These are phyloP conservation scores for Claviceps capensis DNA, from an alignment of 2,329 filamentous ascomycete genomes.

Conservation along the genomic window DNA sequence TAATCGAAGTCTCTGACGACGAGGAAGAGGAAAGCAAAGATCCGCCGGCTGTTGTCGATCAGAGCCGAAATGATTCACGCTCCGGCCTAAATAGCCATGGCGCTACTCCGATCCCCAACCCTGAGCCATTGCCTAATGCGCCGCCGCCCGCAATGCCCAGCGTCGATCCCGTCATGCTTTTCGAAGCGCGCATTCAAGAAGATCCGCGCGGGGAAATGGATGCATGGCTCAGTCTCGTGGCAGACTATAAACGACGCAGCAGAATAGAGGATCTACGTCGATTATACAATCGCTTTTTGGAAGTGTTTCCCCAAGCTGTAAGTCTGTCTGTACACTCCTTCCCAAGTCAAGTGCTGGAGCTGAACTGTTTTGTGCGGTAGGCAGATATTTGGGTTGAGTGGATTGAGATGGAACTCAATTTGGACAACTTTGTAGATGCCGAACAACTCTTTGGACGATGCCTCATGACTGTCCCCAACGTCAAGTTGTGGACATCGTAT, in stretches of 20 bases:
- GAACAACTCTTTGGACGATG: slow-evolving; percentile 75
- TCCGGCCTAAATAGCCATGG: slow-evolving; percentile 8
- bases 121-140: slow-evolving; percentile 17
- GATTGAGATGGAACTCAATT: slow-evolving; percentile 75
- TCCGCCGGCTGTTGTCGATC: slow-evolving; percentile 5
- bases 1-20: slow-evolving; percentile 46
- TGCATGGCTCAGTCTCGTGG: slow-evolving; percentile 80
- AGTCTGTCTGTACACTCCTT: slow-evolving; percentile 30
- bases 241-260: slow-evolving; percentile 68
- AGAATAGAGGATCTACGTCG: slow-evolving; percentile 69
- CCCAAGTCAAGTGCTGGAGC: neutral
- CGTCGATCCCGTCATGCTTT: slow-evolving; percentile 57
- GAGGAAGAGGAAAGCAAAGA: slow-evolving; percentile 28
- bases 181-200: slow-evolving; percentile 84
- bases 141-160: slow-evolving; percentile 26
- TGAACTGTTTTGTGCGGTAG: slow-evolving; percentile 31
- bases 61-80: slow-evolving; percentile 8
- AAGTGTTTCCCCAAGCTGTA: slow-evolving; percentile 82
- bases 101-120: slow-evolving; percentile 9
- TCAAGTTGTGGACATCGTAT: slow-evolving; percentile 84
- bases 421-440: slow-evolving; percentile 67
- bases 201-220: slow-evolving; percentile 87
- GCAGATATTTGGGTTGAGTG: slow-evolving; percentile 86
- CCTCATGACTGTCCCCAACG: slow-evolving; percentile 64
- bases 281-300: slow-evolving; percentile 75